Percentiles rank a stretch among this genome's conserved stretches.
Evolutionary conservation across 768 basidiomycete species (phyloP).

Genomic region (Boletus rubropictus): DNA sequence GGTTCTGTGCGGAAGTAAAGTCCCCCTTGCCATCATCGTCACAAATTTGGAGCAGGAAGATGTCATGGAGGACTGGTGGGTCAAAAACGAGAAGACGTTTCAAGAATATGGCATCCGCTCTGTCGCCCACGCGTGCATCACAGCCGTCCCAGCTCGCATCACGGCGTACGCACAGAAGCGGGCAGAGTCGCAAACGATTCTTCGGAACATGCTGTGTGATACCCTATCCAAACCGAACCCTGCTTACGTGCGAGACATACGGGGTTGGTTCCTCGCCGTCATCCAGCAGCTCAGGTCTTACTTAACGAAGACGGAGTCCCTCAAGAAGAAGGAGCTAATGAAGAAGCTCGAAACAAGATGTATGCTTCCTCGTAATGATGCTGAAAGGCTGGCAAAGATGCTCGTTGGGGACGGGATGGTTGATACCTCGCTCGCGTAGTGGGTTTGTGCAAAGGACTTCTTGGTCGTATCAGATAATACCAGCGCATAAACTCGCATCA

Average conservation of each 20-base stretch:
- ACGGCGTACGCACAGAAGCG: neutral
- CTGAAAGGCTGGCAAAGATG: neutral
- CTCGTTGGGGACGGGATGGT: neutral
- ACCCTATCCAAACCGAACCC: neutral
- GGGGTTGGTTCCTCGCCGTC: neutral
- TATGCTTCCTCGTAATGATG: neutral
- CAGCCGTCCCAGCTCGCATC: neutral
- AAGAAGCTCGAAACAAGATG: slow-evolving; percentile 1
- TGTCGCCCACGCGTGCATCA: slow-evolving; percentile 11
- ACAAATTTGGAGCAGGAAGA: slow-evolving; percentile 6
- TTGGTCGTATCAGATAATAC: neutral
- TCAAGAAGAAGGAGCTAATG: neutral
- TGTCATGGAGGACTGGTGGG: too few species aligned
- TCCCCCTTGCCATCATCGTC: slow-evolving; percentile 11
- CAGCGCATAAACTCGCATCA: neutral
- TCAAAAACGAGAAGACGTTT: neutral
- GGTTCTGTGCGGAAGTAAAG: slow-evolving; percentile 6
- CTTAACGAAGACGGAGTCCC: neutral
- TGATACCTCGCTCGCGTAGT: neutral
- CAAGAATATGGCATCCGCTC: neutral
- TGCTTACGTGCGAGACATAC: slow-evolving; percentile 1
- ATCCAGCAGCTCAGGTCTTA: neutral
- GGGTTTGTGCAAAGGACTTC: neutral
- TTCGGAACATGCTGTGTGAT: neutral
- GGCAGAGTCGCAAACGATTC: neutral